These are phyloP conservation scores for Fistulina hepatica DNA, from an alignment of 1,284 basidiomycete genomes.

Conservation along the genomic window DNA sequence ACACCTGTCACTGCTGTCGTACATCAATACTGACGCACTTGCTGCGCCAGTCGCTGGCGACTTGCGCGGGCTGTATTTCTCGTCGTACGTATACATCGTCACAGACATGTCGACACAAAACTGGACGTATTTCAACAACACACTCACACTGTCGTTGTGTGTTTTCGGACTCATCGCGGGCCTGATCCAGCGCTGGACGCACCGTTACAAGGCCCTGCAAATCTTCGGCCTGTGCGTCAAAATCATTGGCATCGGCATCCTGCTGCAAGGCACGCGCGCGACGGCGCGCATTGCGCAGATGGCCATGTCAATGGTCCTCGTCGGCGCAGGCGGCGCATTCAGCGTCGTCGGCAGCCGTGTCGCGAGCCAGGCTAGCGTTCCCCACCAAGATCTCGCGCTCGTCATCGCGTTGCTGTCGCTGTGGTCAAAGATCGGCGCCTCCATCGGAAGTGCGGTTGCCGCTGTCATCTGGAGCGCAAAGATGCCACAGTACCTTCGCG, in stretches of 20 bases:
- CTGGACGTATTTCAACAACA: constrained; percentile 24
- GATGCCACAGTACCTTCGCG: constrained; percentile 14
- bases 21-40: neutral
- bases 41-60: constrained; percentile 26
- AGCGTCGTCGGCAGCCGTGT: constrained; percentile 18
- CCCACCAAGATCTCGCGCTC: constrained; percentile 20
- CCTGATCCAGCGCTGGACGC: constrained; percentile 29
- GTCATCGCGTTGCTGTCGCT: constrained; percentile 17
- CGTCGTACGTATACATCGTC: constrained; percentile 30
- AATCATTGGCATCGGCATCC: constrained; percentile 16
- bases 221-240: constrained; percentile 11
- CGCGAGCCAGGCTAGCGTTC: constrained; percentile 19
- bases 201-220: constrained; percentile 28
- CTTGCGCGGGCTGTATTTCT: constrained; percentile 30
- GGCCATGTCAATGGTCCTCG: constrained; percentile 17
- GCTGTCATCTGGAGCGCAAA: constrained; percentile 18
- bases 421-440: constrained; percentile 16
- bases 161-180: constrained; percentile 38
- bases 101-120: constrained; percentile 26
- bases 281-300: constrained; percentile 13
- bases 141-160: constrained; percentile 32
- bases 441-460: constrained; percentile 18
- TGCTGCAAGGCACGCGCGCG: constrained; percentile 13
- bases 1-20: neutral
- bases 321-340: constrained; percentile 18